Evolutionary conservation across 192 early-diverging fungal genomes (phyloP).

Genomic region (Helicostylum pulchrum): DNA sequence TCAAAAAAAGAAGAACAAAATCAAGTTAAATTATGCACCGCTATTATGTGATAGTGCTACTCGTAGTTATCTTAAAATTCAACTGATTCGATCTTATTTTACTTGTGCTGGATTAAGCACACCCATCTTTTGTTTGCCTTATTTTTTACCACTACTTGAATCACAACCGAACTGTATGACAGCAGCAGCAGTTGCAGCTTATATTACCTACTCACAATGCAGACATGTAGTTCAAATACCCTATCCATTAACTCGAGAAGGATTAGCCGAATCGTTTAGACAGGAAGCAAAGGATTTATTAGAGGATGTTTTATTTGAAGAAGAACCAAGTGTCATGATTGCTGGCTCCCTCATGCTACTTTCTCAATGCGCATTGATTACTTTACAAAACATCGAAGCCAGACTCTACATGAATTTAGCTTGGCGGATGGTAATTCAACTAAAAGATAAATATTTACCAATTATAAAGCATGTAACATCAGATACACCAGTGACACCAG

Average conservation of each 20-base stretch:
- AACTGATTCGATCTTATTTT: conserved; percentile 2
- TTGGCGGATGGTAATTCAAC: conserved; percentile 15
- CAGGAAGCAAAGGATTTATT: conserved; percentile 14
- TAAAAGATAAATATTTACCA: conserved; percentile 14
- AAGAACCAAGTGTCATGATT: conserved; percentile 9
- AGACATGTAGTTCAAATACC: conserved; percentile 10
- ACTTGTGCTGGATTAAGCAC: conserved; percentile 12
- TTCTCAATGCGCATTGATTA: conserved; percentile 8
- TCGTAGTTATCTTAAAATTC: neutral
- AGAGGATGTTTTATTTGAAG: conserved; percentile 20
- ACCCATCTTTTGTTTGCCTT: conserved; percentile 8
- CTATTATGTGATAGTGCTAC: neutral
- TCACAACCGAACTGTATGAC: conserved; percentile 13
- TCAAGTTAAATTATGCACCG: too few relatives aligned
- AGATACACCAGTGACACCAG: neutral
- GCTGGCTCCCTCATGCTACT: conserved; percentile 8
- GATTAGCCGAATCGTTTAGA: conserved; percentile 12
- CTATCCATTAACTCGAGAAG: neutral
- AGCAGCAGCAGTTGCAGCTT: conserved; percentile 16
- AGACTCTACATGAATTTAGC: conserved; percentile 19
- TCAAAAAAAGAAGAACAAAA: conserved; percentile 9
- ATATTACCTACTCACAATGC: conserved; percentile 17
- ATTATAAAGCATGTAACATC: conserved; percentile 7
- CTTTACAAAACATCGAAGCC: conserved; percentile 12
- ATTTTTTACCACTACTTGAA: conserved; percentile 10